Evolutionary conservation across 2,329 filamentous ascomycete genomes (phyloP), one percentile per base, ranked within the genome.

Genomic region (Raffaelea ambrosiae): DNA sequence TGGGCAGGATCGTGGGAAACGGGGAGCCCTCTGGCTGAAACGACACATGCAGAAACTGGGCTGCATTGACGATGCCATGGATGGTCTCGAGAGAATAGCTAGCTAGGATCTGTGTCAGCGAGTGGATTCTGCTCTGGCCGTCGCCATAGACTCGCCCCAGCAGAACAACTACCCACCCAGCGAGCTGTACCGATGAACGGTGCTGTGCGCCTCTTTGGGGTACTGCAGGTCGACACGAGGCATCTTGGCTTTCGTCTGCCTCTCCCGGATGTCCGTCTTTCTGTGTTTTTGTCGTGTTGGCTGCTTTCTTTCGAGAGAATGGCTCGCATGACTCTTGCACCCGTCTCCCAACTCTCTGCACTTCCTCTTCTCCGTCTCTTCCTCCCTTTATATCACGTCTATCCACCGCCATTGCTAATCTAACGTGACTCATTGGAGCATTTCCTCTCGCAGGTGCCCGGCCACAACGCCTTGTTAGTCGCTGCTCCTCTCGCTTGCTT

Each of bases 1-100:
- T 91, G 52, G 88, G 88, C 2, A 95, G 73, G 47, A 84, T 82
- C 45, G 80, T 77, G 3, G 88, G 87, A 59, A 90, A 93, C 1
- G 84, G 82, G 46, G 81, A 77, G 40, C 71, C 66, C 0, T 74
- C 69, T 4, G 73, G 66, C 44, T 74, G 78, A 73, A 94, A 94
- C 53, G 87, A 88, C 57, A 94, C 81, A 66, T 94, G 83, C 16
- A 93, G 73, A 44, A 94, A 76, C 35, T 79, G 80, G n/a, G 77
- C 77, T 19, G 72, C 72, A 65, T 91, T 89, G 65, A 95, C 71
- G 58, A 94, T 84, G 49, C 66, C 62, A 63, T 94, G 86, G 59
- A 94, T 87, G 8, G 81, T 78, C 43, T 79, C 71, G 44, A 84
- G 74, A 48, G 87, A 80, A 61, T 95, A 94, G 44, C 74, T 74